phyloP scores from a whole-genome alignment of 208 protist species.

The Balamuthia mandrillaris region DNA sequence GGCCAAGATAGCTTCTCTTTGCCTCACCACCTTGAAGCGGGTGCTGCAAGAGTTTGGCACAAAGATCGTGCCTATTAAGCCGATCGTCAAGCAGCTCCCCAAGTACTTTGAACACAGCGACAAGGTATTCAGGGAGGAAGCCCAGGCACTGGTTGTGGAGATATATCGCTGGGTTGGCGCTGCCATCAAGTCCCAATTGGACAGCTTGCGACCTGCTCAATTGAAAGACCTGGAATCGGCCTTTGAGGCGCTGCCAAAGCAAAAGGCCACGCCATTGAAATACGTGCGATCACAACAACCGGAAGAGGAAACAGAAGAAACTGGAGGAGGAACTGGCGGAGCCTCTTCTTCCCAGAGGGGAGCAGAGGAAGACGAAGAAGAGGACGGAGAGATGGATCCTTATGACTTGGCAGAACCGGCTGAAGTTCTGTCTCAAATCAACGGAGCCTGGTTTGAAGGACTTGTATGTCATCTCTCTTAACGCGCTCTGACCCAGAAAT shows the following conservation, averaged over 20 bases:
- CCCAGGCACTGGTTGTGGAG: conserved; percentile 31
- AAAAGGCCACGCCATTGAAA: conserved; percentile 16
- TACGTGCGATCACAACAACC: conserved; percentile 12
- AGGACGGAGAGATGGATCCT: conserved; percentile 12
- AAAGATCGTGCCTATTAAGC: conserved; percentile 21
- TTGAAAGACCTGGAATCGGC: conserved; percentile 4
- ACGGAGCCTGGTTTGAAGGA: conserved; percentile 7
- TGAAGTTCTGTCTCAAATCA: conserved; percentile 35
- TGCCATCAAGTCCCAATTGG: conserved; percentile 27
- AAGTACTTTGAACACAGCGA: conserved; percentile 41
- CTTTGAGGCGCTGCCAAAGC: conserved; percentile 25
- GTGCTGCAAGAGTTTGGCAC: conserved; percentile 20
- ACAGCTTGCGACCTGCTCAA: conserved; percentile 23
- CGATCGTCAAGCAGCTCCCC: conserved; percentile 3
- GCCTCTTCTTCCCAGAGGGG: background rate
- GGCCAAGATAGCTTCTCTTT: background rate
- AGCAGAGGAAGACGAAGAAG: conserved; percentile 39
- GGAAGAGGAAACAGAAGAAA: conserved; percentile 17
- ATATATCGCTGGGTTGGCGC: conserved; percentile 34
- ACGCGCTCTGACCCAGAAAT: background rate
- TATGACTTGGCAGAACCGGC: conserved; percentile 44
- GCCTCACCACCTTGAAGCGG: background rate
- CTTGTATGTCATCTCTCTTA: conserved; percentile 12
- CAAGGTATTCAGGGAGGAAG: conserved; percentile 18
- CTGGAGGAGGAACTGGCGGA: background rate